A percentile compares a stretch with the other conserved stretches of the same genome.
These are phyloP conservation scores for Xenoacremonium recifei DNA, from an alignment of 2,329 filamentous ascomycete genomes.

Conservation along the genomic window DNA sequence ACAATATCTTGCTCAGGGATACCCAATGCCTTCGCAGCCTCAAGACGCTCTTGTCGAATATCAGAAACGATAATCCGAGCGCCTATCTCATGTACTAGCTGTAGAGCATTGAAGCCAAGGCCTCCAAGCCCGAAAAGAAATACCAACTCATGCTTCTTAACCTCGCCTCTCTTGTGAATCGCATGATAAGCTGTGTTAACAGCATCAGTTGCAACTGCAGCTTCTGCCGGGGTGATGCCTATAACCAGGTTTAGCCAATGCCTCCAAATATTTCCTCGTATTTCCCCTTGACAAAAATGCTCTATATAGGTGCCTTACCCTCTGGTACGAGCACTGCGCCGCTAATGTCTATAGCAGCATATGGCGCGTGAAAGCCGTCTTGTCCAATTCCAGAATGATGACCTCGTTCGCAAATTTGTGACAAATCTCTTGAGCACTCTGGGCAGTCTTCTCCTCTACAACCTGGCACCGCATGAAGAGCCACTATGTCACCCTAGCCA, in stretches of 20 bases:
- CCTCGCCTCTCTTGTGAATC: slow-evolving; percentile 15
- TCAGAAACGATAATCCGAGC: slow-evolving; percentile 16
- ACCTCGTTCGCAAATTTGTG: slow-evolving; percentile 34
- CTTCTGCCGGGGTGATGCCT: slow-evolving; percentile 17
- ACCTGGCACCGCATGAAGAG: slow-evolving; percentile 19
- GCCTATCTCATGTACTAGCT: slow-evolving; percentile 15
- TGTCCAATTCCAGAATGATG: slow-evolving; percentile 44
- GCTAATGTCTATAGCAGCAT: slow-evolving; percentile 28
- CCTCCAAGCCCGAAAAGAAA: slow-evolving; percentile 19
- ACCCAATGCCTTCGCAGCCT: slow-evolving; percentile 11
- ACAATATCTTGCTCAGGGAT: slow-evolving; percentile 12
- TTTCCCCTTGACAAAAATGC: no score
- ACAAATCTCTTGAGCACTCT: slow-evolving; percentile 38
- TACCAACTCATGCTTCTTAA: slow-evolving; percentile 7
- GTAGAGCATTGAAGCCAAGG: slow-evolving; percentile 16
- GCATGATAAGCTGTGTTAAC: slow-evolving; percentile 20
- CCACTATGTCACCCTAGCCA: slow-evolving; percentile 17
- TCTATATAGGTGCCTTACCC: no score
- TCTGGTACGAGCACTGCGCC: slow-evolving; percentile 14
- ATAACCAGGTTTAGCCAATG: background rate
- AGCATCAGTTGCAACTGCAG: slow-evolving; percentile 19
- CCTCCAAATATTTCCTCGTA: background rate
- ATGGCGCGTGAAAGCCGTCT: slow-evolving; percentile 42
- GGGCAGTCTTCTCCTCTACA: slow-evolving; percentile 14
- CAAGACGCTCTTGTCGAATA: slow-evolving; percentile 14